Base-by-base conservation (phyloP, 1,284 basidiomycete genomes). In the Ceratobasidium sp. region DNA sequence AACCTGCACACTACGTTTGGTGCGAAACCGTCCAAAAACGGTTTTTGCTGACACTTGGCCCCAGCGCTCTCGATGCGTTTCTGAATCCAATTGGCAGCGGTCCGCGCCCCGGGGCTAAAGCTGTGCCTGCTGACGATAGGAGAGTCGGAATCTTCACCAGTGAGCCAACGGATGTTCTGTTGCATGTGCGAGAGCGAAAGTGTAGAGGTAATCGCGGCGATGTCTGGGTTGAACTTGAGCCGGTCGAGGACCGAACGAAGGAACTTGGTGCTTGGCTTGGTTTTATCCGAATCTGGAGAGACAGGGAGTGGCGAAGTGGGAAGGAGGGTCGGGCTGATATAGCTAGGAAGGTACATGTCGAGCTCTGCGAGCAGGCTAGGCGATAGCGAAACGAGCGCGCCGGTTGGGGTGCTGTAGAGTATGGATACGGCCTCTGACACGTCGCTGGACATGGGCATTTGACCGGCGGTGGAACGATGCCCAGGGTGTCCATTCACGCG, bases 51-150 rank as follows among this genome's bases (percentile, higher is more conserved):
- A 82, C 95, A 97, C 4, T 81, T 82, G 0, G 93, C 93, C 2
- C 95, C 95, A 0, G 90, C 89, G 3, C 84, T 83, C 82, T 95
- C 92, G 56, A 95, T 89, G 75, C 85, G 85, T 47, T 84, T 83
- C 82, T 90, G 91, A 76, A 96, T 86, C 93, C 93, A 97, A 15
- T 85, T 80, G 0, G 93, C 93, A 22, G 95, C 94, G 19, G 86
- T 83, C 7, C 85, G 82, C 3, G 92, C 89, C 4, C 93, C 94
- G 1, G 84, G 78, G 0, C 91, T 86, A 82, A 96, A 96, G 7
- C 92, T 93, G 80, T 96, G 93, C 17, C 95, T 86, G 0, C 90
- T 91, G 41, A 89, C 79, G 76, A 96, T 93, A 15, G 85, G 85
- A 2, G 90, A 91, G 47, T 84, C 79, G 24, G 82, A 85, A 77